Percentiles rank a stretch among this genome's conserved stretches.
Conservation (phyloP, 495 filamentous ascomycete genomes). For the Rhypophila decipiens region DNA sequence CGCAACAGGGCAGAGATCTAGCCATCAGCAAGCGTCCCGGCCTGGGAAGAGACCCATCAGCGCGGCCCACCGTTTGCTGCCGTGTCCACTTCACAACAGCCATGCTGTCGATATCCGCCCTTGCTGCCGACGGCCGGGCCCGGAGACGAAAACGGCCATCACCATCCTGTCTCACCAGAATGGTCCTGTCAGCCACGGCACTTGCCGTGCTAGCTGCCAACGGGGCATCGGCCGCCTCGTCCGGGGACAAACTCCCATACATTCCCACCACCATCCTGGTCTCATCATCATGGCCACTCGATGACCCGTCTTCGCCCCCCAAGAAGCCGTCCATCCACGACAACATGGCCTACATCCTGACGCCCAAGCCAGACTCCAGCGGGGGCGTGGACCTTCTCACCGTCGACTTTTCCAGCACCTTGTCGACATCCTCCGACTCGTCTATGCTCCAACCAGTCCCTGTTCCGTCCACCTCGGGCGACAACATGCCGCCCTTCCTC, state of each 20-base stretch:
- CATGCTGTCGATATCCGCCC: not conserved
- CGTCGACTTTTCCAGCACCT: slow-evolving; percentile 53
- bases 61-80: too few relatives aligned
- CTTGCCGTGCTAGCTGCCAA: not conserved
- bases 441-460: not conserved
- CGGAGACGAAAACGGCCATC: not conserved
- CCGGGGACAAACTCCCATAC: slow-evolving; percentile 55
- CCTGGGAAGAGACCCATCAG: too few relatives aligned
- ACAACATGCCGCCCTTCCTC: too few relatives aligned
- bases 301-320: too few relatives aligned
- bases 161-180: not conserved
- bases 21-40: too few relatives aligned
- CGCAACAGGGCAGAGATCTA: too few relatives aligned
- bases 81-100: too few relatives aligned
- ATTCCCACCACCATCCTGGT: slow-evolving; percentile 64
- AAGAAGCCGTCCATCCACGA: slow-evolving; percentile 24
- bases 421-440: slow-evolving; percentile 50
- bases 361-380: slow-evolving; percentile 29
- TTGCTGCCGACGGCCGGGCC: too few relatives aligned
- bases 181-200: too few relatives aligned
- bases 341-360: slow-evolving; percentile 54
- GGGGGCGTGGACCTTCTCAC: slow-evolving; percentile 51
- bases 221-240: not conserved
- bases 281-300: slow-evolving; percentile 35
- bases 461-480: not conserved